Percentiles rank a stretch among this genome's conserved stretches.
Conservation (phyloP, 2,329 filamentous ascomycete genomes). For the Lachnellula hyalina region DNA sequence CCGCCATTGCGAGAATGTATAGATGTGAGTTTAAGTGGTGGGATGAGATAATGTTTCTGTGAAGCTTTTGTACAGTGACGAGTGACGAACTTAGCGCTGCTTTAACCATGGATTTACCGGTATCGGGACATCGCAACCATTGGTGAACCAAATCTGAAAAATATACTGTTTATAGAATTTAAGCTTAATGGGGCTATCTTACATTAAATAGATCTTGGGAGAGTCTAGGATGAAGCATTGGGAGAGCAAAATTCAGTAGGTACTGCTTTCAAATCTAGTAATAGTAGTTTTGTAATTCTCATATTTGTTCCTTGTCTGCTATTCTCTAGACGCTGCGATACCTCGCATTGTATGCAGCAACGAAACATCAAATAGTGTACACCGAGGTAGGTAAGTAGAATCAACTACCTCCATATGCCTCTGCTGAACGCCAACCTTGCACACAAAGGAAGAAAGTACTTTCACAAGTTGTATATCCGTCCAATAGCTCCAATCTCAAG, state of each 20-base stretch:
- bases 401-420: not conserved
- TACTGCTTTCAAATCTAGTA: not conserved
- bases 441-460: conserved; percentile 5
- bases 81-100: not conserved
- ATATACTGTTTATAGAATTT: no score
- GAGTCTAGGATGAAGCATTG: not conserved
- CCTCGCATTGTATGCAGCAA: conserved; percentile 1
- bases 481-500: conserved; percentile 11
- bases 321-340: not conserved
- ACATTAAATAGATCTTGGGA: not conserved
- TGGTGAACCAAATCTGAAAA: no score
- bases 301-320: not conserved
- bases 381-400: conserved; percentile 3
- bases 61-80: not conserved
- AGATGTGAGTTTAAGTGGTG: not conserved
- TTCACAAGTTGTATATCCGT: not conserved
- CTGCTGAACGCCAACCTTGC: conserved; percentile 6
- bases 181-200: no score
- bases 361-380: conserved; percentile 7
- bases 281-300: not conserved
- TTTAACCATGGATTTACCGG: not conserved
- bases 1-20: conserved; percentile 10
- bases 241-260: not conserved
- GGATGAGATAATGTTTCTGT: not conserved
- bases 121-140: no score